A percentile compares a stretch with the other conserved stretches of the same genome.
phyloP scores from a whole-genome alignment of 2,329 filamentous ascomycete genomes.

The Myriosclerotinia duriaeana region DNA sequence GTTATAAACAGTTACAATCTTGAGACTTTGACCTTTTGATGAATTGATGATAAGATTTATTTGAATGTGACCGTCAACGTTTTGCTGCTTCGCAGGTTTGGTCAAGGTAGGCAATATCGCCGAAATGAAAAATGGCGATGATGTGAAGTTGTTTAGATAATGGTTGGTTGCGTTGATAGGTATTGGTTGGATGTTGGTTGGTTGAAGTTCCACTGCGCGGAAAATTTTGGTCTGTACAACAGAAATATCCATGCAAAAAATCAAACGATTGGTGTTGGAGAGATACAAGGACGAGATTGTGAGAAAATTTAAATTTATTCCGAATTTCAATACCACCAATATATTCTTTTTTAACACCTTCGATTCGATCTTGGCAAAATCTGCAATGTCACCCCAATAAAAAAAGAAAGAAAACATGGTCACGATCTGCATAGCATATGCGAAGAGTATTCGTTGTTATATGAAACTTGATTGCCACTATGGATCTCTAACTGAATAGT shows the following conservation, averaged over 20 bases:
- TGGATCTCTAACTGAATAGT: slow-evolving; percentile 9
- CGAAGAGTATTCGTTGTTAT: not conserved
- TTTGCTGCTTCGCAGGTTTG: too few relatives aligned
- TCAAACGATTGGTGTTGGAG: not conserved
- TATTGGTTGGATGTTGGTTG: not conserved
- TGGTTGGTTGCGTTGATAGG: too few relatives aligned
- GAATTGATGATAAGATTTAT: not conserved
- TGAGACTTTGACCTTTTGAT: not conserved
- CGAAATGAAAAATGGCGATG: not conserved
- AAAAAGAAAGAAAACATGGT: not conserved
- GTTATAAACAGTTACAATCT: too few relatives aligned
- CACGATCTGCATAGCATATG: slow-evolving; percentile 12
- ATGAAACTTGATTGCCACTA: slow-evolving; percentile 15
- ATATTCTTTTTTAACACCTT: not conserved
- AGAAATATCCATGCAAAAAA: not conserved
- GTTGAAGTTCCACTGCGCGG: not conserved
- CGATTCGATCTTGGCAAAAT: not conserved
- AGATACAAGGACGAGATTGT: not conserved
- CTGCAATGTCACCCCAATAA: not conserved
- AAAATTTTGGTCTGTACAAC: not conserved
- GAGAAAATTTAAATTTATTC: not conserved
- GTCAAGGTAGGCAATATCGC: too few relatives aligned
- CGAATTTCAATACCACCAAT: not conserved
- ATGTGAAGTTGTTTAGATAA: too few relatives aligned
- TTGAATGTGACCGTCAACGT: too few relatives aligned